Evolutionary conservation across 495 filamentous ascomycete genomes (phyloP).

Genomic region (Aspergillus steynii): DNA sequence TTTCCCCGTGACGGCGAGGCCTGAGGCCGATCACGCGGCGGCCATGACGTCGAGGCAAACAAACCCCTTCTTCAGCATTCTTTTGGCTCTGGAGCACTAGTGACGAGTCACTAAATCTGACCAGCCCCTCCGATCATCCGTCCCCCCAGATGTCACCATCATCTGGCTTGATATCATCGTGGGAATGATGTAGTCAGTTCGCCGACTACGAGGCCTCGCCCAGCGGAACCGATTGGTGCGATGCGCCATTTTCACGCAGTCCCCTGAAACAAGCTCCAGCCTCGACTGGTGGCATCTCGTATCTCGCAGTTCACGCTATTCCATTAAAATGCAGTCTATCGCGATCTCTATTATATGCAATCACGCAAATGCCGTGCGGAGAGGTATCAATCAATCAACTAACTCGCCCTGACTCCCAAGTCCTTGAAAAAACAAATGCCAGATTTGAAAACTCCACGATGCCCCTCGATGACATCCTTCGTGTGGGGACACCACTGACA

Average conservation of each 20-base stretch:
- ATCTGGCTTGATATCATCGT: not conserved
- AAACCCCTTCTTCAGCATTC: not conserved
- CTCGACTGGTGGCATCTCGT: not conserved
- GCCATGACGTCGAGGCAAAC: slow-evolving; percentile 1
- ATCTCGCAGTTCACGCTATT: not conserved
- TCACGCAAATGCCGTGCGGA: not conserved
- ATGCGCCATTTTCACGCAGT: too few relatives aligned
- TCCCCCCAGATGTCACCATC: not conserved
- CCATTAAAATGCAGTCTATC: not conserved
- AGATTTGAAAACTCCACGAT: not conserved
- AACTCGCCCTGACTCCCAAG: not conserved
- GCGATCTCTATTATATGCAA: not conserved
- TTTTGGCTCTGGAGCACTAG: not conserved
- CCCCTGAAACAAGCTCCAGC: too few relatives aligned
- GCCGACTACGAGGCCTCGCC: too few relatives aligned
- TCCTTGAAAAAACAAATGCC: not conserved
- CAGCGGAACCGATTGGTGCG: too few relatives aligned
- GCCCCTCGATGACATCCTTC: not conserved
- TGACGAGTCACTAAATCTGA: not conserved
- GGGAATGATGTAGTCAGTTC: too few relatives aligned
- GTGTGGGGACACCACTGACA: not conserved
- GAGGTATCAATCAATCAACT: not conserved
- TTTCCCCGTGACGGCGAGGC: not conserved
- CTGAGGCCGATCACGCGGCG: slow-evolving; percentile 9
- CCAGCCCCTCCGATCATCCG: too few relatives aligned